phyloP scores from a whole-genome alignment of 768 basidiomycete species.

The Pisolithus albus region DNA sequence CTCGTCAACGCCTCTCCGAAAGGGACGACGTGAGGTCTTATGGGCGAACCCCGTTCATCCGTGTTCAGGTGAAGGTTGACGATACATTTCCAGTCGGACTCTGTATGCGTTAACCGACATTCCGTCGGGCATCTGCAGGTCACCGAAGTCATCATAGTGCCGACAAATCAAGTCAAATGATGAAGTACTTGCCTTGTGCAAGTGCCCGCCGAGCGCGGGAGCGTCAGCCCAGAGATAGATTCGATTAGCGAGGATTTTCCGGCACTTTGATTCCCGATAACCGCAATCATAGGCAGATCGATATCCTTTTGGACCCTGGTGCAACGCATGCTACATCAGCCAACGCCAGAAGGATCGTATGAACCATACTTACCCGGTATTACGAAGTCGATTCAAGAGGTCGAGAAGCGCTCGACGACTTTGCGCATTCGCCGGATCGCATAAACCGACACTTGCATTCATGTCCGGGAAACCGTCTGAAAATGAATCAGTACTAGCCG shows the following conservation, averaged over 20 bases:
- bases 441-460: not conserved
- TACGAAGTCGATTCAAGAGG: not conserved
- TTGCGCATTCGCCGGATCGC: not conserved
- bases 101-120: conserved; percentile 25
- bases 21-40: conserved; percentile 17
- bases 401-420: not conserved
- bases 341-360: not conserved
- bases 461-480: not conserved
- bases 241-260: conserved; percentile 46
- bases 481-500: not conserved
- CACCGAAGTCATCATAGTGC: not conserved
- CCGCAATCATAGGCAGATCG: conserved; percentile 44
- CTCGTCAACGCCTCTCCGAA: conserved; percentile 42
- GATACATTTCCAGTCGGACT: conserved; percentile 28
- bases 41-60: conserved; percentile 24
- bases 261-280: conserved; percentile 48
- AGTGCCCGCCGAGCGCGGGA: not conserved
- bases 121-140: conserved; percentile 30
- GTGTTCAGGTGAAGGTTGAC: conserved; percentile 38
- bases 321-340: not conserved
- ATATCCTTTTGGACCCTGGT: conserved; percentile 37
- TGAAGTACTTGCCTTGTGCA: not conserved
- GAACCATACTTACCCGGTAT: not conserved
- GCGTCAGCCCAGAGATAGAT: conserved; percentile 40
- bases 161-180: not conserved